Evolutionary conservation across 2,329 filamentous ascomycete species (phyloP).

Genomic region (Pseudopyrenochaeta lycopersici): DNA sequence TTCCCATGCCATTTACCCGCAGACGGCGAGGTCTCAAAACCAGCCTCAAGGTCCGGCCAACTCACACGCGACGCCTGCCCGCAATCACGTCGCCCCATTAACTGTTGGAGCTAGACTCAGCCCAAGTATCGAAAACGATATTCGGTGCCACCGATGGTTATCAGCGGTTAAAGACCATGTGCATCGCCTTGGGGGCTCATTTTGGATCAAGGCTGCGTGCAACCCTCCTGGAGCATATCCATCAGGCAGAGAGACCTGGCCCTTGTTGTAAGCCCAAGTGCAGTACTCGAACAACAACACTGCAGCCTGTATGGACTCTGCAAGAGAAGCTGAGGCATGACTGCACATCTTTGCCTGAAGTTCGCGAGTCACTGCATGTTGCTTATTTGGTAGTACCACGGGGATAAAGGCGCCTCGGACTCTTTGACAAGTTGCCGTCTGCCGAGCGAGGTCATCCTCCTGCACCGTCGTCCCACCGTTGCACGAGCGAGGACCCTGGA

Average conservation of each 20-base stretch:
- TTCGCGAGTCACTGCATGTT: background rate
- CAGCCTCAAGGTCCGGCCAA: constrained; percentile 28
- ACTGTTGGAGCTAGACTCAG: constrained; percentile 21
- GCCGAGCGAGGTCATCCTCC: background rate
- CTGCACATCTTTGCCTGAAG: background rate
- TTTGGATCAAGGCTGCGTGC: constrained; percentile 26
- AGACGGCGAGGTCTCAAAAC: constrained; percentile 27
- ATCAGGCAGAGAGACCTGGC: constrained; percentile 22
- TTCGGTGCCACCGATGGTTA: constrained; percentile 24
- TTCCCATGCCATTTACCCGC: constrained; percentile 43
- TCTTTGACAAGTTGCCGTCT: background rate
- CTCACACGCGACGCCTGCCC: background rate
- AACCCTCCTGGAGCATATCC: constrained; percentile 29
- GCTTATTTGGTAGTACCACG: background rate
- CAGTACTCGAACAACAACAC: constrained; percentile 1
- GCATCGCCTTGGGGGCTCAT: constrained; percentile 29
- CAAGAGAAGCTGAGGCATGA: background rate
- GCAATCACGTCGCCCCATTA: background rate
- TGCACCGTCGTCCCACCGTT: constrained; percentile 11
- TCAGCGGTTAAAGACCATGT: constrained; percentile 29
- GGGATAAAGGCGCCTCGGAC: background rate
- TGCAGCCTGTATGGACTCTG: background rate
- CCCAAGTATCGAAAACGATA: constrained; percentile 20
- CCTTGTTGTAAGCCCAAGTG: constrained; percentile 1
- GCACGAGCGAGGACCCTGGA: constrained; percentile 26